Percentiles rank a stretch among this genome's conserved stretches.
phyloP scores from a whole-genome alignment of 2,329 filamentous ascomycete genomes.

The Penicillium psychrosexuale region DNA sequence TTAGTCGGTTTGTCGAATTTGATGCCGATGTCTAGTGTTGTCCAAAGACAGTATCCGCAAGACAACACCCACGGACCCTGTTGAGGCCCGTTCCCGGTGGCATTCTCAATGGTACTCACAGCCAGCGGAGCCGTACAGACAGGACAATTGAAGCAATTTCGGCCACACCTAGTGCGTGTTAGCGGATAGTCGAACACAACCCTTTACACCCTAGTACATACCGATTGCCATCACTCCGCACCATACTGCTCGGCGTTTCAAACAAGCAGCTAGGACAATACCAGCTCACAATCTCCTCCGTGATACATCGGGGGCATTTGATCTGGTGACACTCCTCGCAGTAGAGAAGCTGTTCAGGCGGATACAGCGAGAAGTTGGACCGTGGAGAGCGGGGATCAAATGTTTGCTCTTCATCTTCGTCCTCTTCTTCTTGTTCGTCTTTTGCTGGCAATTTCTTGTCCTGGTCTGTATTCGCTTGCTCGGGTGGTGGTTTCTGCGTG shows the following conservation, averaged over 20 bases:
- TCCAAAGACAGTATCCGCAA: slow-evolving; percentile 93
- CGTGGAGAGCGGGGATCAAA: slow-evolving; percentile 84
- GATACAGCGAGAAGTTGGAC: slow-evolving; percentile 88
- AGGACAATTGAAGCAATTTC: slow-evolving; percentile 95
- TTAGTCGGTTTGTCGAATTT: slow-evolving; percentile 86
- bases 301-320: slow-evolving; percentile 84
- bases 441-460: slow-evolving; percentile 8
- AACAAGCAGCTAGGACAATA: slow-evolving; percentile 95
- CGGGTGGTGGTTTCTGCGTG: slow-evolving; percentile 31
- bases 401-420: slow-evolving; percentile 70
- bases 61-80: slow-evolving; percentile 70
- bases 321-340: slow-evolving; percentile 98
- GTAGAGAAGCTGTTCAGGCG: slow-evolving; percentile 88
- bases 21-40: slow-evolving; percentile 81
- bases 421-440: slow-evolving; percentile 36
- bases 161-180: slow-evolving; percentile 68
- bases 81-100: slow-evolving; percentile 38
- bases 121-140: slow-evolving; percentile 78
- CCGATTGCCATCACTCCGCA: slow-evolving; percentile 92
- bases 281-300: slow-evolving; percentile 91
- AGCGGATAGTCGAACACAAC: not conserved
- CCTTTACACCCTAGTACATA: slow-evolving; percentile 44
- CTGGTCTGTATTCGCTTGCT: slow-evolving; percentile 11
- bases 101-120: slow-evolving; percentile 67
- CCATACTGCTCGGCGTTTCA: slow-evolving; percentile 88